These are phyloP conservation scores for Skeletonema costatum DNA, from an alignment of 108 stramenopile species.

Conservation along the genomic window DNA sequence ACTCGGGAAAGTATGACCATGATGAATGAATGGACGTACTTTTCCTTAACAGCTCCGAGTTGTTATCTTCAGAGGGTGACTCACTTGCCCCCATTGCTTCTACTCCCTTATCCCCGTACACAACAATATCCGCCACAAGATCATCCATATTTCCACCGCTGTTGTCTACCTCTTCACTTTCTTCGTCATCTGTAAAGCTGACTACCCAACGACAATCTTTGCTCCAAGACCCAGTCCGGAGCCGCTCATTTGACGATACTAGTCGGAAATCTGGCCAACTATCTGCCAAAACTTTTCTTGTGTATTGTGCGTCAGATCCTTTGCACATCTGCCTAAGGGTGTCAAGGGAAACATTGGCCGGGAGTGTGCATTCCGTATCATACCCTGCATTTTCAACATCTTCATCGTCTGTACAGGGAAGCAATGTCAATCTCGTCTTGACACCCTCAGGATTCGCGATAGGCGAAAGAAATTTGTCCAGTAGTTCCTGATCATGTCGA, in stretches of 20 bases:
- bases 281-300: constrained; percentile 6
- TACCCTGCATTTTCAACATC: background rate
- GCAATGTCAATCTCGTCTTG: constrained; percentile 26
- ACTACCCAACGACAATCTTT: constrained; percentile 28
- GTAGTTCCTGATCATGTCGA: constrained; percentile 12
- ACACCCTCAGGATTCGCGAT: constrained; percentile 33
- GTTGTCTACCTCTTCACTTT: background rate
- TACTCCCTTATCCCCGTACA: background rate
- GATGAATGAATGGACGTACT: constrained; percentile 43
- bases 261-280: background rate
- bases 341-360: constrained; percentile 5
- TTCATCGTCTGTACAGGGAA: constrained; percentile 13
- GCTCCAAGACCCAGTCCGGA: constrained; percentile 8
- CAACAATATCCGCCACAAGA: background rate
- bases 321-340: background rate
- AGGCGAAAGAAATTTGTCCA: constrained; percentile 34
- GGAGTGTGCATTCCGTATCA: constrained; percentile 21
- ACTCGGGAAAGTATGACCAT: constrained; percentile 37
- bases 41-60: constrained; percentile 9
- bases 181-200: constrained; percentile 11
- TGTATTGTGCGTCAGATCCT: constrained; percentile 12
- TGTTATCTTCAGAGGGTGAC: background rate
- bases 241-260: constrained; percentile 5
- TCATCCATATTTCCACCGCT: background rate
- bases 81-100: background rate